These are phyloP conservation scores for Echinochloa phyllopogon DNA, from an alignment of 176 grass and related monocot genomes.

Conservation along the genomic window DNA sequence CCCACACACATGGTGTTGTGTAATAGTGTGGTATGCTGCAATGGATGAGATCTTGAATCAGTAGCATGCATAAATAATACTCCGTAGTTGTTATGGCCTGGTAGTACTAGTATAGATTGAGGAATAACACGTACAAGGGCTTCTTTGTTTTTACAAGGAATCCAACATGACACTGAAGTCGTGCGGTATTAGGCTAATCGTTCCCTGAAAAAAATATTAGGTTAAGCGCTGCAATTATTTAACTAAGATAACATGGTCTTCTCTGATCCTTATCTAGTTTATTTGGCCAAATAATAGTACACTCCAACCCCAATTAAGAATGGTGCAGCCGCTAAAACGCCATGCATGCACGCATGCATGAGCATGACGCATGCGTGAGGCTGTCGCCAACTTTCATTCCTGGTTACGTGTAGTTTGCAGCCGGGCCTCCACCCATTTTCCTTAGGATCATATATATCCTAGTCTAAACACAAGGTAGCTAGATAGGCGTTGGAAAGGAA, in stretches of 20 bases:
- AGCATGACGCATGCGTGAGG: constrained; percentile 11
- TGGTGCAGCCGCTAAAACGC: background rate
- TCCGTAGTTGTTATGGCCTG: too few species aligned
- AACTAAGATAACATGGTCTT: background rate
- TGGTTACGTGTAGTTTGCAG: too few species aligned
- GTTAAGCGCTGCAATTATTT: background rate
- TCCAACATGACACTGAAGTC: constrained; percentile 10
- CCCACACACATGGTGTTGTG: too few species aligned
- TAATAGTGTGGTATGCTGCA: too few species aligned
- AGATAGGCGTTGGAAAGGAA: too few species aligned
- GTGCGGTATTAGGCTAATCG: background rate
- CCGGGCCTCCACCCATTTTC: too few species aligned
- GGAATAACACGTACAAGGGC: too few species aligned
- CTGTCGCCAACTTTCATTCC: background rate
- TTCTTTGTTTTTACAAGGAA: background rate
- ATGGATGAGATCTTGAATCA: too few species aligned
- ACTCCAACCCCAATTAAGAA: background rate
- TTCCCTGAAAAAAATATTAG: background rate
- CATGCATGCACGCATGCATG: background rate
- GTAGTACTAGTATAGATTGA: too few species aligned
- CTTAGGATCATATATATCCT: too few species aligned
- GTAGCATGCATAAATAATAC: too few species aligned
- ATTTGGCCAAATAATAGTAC: background rate
- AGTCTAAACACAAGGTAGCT: too few species aligned
- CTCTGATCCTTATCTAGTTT: constrained; percentile 17